Base-by-base conservation (phyloP, 139 green algal species). In the Microglena sp. region DNA sequence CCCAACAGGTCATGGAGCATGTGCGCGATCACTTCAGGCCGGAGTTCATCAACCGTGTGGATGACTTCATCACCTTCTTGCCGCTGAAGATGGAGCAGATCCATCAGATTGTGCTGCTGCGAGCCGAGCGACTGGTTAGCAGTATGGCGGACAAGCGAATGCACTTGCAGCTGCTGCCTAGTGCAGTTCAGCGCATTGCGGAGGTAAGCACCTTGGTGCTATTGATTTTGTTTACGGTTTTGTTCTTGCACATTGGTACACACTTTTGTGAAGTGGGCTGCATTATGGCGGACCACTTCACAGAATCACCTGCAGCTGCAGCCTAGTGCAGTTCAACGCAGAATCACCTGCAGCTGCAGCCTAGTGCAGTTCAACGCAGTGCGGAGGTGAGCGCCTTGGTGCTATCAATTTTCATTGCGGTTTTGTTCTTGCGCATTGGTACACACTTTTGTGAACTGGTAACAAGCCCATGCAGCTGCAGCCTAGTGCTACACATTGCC, bases 31-130 rank as follows among this genome's bases (percentile, higher is more conserved):
- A 84, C 61, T 92, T 94, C 82, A 74, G 84, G 31, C 86, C 90
- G 34, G 91, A 97, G 79, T 97, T 97, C 61, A 79, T 97, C 61
- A 97, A 97, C 77, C 78, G 91, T 33, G 80, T 99, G 32, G 93
- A 99, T 78, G 93, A 99, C 72, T 98, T 95, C 79, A 94, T 97
- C 61, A 89, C 97, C 8, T 99, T 99, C 74, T 77, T 95, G 73
- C 84, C 86, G 18, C 86, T 98, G 1, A 24, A 53, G 11, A 32
- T 62, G 3, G 73, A 80, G 40, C 40, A 50, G 31, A 96, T 99
- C 81, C 66, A 77, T 28, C 68, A 72, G 54, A 97, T 99, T 60
- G 93, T 98, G 55, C 55, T 64, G 46, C 65, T 89, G 53, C 63
- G 72, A 4, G 74, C 78, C 2, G 36, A 55, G 68, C 43, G 24